These are phyloP conservation scores for Climacium dendroides DNA, from an alignment of 225 moss, liverwort and hornwort genomes.

Conservation along the genomic window DNA sequence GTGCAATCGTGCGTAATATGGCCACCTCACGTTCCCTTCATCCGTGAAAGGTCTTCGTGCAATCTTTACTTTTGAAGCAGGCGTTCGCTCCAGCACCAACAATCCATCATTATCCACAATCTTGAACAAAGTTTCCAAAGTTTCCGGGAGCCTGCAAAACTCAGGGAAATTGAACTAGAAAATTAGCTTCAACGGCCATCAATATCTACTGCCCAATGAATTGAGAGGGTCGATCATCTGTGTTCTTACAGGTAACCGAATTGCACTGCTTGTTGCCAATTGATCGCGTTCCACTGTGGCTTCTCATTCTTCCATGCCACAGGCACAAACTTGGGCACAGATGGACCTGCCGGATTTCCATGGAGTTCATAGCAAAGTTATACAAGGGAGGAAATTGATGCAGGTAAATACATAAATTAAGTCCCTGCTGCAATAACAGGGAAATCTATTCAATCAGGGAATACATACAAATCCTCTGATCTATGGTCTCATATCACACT, in stretches of 20 bases:
- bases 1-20: slow-evolving; percentile 28
- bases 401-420: not conserved
- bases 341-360: not conserved
- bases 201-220: not conserved
- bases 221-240: not conserved
- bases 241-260: not conserved
- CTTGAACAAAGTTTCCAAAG: not conserved
- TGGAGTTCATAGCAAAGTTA: not conserved
- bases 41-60: slow-evolving; percentile 30
- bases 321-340: not conserved
- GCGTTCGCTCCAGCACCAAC: not conserved
- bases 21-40: slow-evolving; percentile 46
- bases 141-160: not conserved
- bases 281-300: not conserved
- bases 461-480: not conserved
- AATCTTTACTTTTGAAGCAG: slow-evolving; percentile 7
- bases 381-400: no score
- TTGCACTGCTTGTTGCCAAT: not conserved
- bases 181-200: not conserved
- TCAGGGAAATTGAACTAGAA: not conserved
- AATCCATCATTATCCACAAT: not conserved
- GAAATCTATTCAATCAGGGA: not conserved
- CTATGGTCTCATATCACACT: no score
- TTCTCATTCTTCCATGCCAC: not conserved
- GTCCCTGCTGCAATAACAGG: not conserved